A percentile compares a stretch with the other conserved stretches of the same genome.
Conservation (phyloP, 306 rosid genomes). For the Cicer cuneatum region DNA sequence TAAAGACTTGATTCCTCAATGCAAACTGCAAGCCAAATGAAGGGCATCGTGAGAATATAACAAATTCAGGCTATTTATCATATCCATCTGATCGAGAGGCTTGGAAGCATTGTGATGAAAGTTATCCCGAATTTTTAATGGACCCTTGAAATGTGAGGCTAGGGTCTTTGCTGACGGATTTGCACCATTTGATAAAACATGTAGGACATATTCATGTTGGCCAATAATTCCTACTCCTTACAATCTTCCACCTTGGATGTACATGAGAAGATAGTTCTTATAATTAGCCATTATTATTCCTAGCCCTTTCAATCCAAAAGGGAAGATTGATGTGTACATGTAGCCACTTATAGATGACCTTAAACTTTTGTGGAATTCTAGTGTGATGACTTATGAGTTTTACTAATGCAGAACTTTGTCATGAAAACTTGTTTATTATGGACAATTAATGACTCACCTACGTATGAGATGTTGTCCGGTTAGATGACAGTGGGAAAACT, state of each 20-base stretch:
- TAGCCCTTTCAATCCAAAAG: not conserved
- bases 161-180: not conserved
- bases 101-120: not conserved
- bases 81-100: not conserved
- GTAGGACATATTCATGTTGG: not conserved
- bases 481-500: not conserved
- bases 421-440: not conserved
- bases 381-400: not conserved
- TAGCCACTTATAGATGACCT: not conserved
- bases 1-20: not conserved
- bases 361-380: not conserved
- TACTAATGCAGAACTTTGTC: not conserved
- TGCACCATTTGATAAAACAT: not conserved
- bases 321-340: not conserved
- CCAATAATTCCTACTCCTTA: not conserved
- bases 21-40: not conserved
- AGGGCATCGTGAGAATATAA: not conserved
- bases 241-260: not conserved
- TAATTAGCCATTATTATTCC: not conserved
- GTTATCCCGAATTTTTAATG: not conserved
- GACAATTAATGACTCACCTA: not conserved
- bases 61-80: not conserved
- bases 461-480: not conserved
- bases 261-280: not conserved
- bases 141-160: not conserved